These are phyloP conservation scores for Claviceps africana DNA, from an alignment of 2,329 filamentous ascomycete species.

Conservation along the genomic window DNA sequence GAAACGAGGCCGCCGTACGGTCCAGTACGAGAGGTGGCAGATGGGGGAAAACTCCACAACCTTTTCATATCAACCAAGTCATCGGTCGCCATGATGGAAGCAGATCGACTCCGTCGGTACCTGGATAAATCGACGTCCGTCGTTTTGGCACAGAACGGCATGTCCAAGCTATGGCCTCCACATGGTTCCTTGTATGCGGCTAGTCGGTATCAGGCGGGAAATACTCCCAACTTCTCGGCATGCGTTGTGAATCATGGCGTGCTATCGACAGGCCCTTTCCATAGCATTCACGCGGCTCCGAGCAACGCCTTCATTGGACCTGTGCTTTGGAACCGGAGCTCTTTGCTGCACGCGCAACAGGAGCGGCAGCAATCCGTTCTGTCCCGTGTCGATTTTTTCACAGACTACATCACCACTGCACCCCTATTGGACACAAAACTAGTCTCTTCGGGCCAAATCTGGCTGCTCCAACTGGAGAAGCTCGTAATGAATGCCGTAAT, in stretches of 20 bases:
- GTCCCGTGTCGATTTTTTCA: constrained; percentile 22
- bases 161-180: constrained; percentile 53
- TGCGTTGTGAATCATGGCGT: constrained; percentile 49
- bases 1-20: constrained; percentile 25
- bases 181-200: constrained; percentile 28
- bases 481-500: constrained; percentile 67
- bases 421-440: constrained; percentile 27
- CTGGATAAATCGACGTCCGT: constrained; percentile 54
- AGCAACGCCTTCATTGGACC: constrained; percentile 34
- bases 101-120: constrained; percentile 44
- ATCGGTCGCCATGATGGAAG: constrained; percentile 47
- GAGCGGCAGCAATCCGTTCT: not conserved
- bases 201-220: constrained; percentile 22
- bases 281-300: constrained; percentile 36
- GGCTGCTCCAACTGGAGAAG: constrained; percentile 67
- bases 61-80: constrained; percentile 72
- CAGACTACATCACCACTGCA: constrained; percentile 26
- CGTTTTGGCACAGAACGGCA: constrained; percentile 77
- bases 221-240: constrained; percentile 54
- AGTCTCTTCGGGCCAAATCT: constrained; percentile 30
- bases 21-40: constrained; percentile 25
- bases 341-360: not conserved
- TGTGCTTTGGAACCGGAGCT: constrained; percentile 20
- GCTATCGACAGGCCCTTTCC: constrained; percentile 34
- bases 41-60: constrained; percentile 42